Percentiles rank a stretch among this genome's conserved stretches.
phyloP scores from a whole-genome alignment of 345 rosid species.

The Gossypium rotundifolium region DNA sequence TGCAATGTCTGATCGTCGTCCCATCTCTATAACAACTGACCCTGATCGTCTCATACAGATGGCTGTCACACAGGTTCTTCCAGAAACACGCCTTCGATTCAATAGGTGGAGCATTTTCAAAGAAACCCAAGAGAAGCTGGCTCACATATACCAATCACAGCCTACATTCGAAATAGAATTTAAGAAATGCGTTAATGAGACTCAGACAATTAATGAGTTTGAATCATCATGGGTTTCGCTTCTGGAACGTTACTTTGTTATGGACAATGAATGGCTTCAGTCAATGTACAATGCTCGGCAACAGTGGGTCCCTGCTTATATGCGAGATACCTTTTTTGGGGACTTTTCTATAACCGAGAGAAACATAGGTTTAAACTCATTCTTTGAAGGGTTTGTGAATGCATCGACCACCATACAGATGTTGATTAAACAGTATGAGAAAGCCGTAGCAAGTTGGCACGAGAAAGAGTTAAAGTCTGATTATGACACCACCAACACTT shows the following conservation, averaged over 20 bases:
- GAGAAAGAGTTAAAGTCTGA: conserved; percentile 47
- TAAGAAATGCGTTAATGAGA: conserved; percentile 30
- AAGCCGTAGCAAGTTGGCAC: conserved; percentile 35
- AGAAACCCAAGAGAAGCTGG: conserved; percentile 38
- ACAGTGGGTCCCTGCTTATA: conserved; percentile 60
- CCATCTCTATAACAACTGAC: conserved; percentile 51
- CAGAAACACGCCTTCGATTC: conserved; percentile 47
- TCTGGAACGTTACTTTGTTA: conserved; percentile 35
- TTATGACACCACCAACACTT: conserved; percentile 35
- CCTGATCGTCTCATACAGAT: conserved; percentile 43
- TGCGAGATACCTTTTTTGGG: conserved; percentile 57
- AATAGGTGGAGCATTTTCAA: conserved; percentile 50
- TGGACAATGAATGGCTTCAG: conserved; percentile 59
- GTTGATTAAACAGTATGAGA: conserved; percentile 41
- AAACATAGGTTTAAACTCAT: conserved; percentile 45
- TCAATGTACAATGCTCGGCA: conserved; percentile 40
- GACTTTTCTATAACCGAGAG: conserved; percentile 48
- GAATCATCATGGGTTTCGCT: conserved; percentile 36
- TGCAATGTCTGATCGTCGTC: conserved; percentile 45
- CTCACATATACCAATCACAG: conserved; percentile 31
- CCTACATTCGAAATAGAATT: conserved; percentile 42
- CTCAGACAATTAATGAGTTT: conserved; percentile 31
- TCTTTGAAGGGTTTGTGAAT: conserved; percentile 58
- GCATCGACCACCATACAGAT: conserved; percentile 48
- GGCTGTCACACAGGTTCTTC: conserved; percentile 47